These are phyloP conservation scores for Monilinia fructigena DNA, from an alignment of 2,329 filamentous ascomycete genomes.

Conservation along the genomic window DNA sequence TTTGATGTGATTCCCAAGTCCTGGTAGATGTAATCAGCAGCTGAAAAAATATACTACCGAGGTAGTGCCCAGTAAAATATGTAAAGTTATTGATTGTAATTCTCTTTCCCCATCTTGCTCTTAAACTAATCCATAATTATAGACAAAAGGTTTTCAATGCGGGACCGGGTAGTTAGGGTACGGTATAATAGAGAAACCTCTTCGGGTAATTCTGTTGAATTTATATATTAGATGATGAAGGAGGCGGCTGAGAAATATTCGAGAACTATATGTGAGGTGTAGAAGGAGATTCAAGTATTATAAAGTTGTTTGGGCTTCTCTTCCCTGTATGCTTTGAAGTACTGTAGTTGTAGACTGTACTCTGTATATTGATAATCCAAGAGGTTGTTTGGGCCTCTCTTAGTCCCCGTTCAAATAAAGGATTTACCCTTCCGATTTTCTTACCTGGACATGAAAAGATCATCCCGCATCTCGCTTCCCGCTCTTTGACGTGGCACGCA, in stretches of 20 bases:
- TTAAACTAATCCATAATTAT: too few relatives aligned
- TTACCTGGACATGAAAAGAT: neutral
- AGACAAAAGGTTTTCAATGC: too few relatives aligned
- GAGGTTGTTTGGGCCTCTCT: neutral
- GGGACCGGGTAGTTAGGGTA: neutral
- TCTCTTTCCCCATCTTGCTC: too few relatives aligned
- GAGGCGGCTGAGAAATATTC: neutral
- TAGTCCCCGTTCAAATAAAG: neutral
- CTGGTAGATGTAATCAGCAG: neutral
- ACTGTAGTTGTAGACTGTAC: too few relatives aligned
- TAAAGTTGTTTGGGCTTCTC: neutral
- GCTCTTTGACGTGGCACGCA: neutral
- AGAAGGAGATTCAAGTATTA: neutral
- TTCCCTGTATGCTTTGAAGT: neutral
- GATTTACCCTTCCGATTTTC: slow-evolving; percentile 1
- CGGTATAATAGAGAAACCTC: too few relatives aligned
- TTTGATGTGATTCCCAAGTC: neutral
- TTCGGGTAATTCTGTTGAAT: neutral
- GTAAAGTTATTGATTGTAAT: too few relatives aligned
- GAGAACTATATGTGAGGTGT: neutral
- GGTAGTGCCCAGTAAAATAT: too few relatives aligned
- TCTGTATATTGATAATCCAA: too few relatives aligned
- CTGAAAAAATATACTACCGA: neutral
- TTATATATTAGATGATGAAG: neutral
- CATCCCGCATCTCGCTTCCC: neutral